Percentiles rank a stretch among this genome's conserved stretches.
phyloP scores from a whole-genome alignment of 495 filamentous ascomycete species.

The Podospora anserina region DNA sequence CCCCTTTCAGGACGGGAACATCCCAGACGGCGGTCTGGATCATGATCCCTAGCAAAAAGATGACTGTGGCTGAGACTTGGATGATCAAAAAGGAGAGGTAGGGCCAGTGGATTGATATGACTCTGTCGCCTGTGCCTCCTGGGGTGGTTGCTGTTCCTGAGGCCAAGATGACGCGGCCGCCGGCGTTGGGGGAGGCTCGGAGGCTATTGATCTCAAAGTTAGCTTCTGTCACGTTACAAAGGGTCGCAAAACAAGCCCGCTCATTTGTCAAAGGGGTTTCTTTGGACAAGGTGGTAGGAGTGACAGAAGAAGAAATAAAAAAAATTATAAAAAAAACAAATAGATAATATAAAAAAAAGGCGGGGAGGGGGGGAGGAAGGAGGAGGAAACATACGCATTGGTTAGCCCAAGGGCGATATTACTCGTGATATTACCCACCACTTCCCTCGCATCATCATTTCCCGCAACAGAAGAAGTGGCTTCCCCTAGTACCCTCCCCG shows the following conservation, averaged over 20 bases:
- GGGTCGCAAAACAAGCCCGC: not conserved
- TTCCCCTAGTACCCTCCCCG: slow-evolving; percentile 19
- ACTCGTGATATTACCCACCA: slow-evolving; percentile 20
- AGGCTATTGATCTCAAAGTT: not conserved
- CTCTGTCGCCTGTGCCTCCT: slow-evolving; percentile 14
- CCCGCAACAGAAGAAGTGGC: slow-evolving; percentile 15
- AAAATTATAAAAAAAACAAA: no score
- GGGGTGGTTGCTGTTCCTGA: not conserved
- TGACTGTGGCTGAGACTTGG: slow-evolving; percentile 18
- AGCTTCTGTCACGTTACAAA: not conserved
- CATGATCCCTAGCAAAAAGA: slow-evolving; percentile 27
- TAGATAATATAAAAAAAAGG: no score
- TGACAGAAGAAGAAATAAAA: no score
- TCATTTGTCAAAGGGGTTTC: no score
- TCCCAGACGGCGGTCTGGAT: slow-evolving; percentile 32
- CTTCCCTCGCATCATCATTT: not conserved
- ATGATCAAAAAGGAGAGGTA: slow-evolving; percentile 27
- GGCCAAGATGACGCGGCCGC: not conserved
- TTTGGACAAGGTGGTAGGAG: no score
- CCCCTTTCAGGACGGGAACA: slow-evolving; percentile 28
- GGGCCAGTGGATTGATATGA: slow-evolving; percentile 25
- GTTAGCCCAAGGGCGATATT: slow-evolving; percentile 31
- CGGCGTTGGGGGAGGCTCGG: not conserved
- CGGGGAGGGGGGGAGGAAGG: not conserved
- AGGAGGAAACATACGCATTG: not conserved